Conservation (phyloP, 2,329 filamentous ascomycete species). For the Fusarium ambrosium region DNA sequence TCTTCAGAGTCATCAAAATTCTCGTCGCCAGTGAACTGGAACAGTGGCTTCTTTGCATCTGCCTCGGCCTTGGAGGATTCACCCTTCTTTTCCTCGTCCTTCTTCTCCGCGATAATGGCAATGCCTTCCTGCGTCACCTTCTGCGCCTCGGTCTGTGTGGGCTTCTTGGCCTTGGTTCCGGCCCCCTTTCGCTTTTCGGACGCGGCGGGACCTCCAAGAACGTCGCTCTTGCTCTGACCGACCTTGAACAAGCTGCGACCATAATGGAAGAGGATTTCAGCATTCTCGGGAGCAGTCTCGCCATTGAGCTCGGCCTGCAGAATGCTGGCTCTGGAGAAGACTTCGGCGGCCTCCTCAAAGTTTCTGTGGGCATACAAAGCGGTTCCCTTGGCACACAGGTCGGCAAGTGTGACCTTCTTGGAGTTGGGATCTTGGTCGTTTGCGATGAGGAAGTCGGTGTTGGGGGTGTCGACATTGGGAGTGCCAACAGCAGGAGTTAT, state of each 20-base stretch:
- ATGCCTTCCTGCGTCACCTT: constrained; percentile 62
- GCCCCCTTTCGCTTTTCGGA: constrained; percentile 62
- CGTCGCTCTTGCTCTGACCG: constrained; percentile 93
- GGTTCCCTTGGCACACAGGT: constrained; percentile 84
- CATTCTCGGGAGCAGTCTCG: constrained; percentile 90
- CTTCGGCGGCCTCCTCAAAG: constrained; percentile 86
- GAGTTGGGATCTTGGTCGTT: constrained; percentile 62
- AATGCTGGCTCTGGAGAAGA: constrained; percentile 90
- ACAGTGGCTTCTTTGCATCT: constrained; percentile 78
- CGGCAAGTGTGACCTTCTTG: constrained; percentile 76
- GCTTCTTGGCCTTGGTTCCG: constrained; percentile 54
- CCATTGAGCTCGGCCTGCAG: constrained; percentile 93
- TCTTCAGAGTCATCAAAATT: constrained; percentile 90
- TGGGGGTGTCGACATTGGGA: constrained; percentile 35
- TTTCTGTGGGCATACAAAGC: constrained; percentile 91
- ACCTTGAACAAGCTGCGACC: constrained; percentile 95
- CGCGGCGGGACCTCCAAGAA: constrained; percentile 85
- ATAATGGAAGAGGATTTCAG: constrained; percentile 94
- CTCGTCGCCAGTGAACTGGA: constrained; percentile 95
- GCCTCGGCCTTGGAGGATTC: constrained; percentile 54
- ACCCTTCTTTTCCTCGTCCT: constrained; percentile 57
- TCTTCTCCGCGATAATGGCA: constrained; percentile 59
- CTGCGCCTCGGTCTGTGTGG: constrained; percentile 55
- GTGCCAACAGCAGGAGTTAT: constrained; percentile 33
- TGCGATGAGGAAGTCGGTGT: constrained; percentile 45